A percentile compares a stretch with the other conserved stretches of the same genome.
Conservation (phyloP, 352 stramenopile species). For the Peronosclerospora sorghi region DNA sequence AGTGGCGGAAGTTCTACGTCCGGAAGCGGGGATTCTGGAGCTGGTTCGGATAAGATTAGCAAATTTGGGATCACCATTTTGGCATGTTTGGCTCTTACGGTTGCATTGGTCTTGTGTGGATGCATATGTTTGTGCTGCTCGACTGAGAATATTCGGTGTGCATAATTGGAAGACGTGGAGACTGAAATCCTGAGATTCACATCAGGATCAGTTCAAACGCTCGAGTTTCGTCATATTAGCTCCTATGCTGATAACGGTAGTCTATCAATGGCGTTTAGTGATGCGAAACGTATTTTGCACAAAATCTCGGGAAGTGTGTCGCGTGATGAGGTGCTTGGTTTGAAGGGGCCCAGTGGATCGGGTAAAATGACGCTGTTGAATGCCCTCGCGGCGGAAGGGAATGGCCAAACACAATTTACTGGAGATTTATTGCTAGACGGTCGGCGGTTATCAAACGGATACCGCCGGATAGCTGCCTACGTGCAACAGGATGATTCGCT, state of each 20-base stretch:
- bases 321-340: constrained; percentile 48
- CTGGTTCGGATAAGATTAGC: constrained; percentile 3
- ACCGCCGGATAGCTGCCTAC: too few relatives aligned
- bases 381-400: constrained; percentile 58
- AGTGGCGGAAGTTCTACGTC: constrained; percentile 17
- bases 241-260: constrained; percentile 22
- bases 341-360: constrained; percentile 65
- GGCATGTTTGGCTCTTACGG: too few relatives aligned
- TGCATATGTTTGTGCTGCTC: constrained; percentile 12
- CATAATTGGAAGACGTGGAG: constrained; percentile 18
- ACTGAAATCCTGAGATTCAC: constrained; percentile 36
- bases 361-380: constrained; percentile 81
- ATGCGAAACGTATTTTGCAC: constrained; percentile 42
- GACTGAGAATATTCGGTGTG: constrained; percentile 3
- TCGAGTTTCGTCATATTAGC: constrained; percentile 51
- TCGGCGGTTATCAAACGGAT: constrained; percentile 38
- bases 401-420: constrained; percentile 36
- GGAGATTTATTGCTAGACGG: constrained; percentile 59
- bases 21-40: constrained; percentile 14
- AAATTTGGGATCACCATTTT: constrained; percentile 11
- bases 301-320: constrained; percentile 43
- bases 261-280: not conserved
- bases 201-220: constrained; percentile 24
- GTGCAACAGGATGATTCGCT: too few relatives aligned
- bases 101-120: constrained; percentile 13